Evolutionary conservation across 1,284 basidiomycete genomes (phyloP).

Genomic region (Melampsora larici-populina): DNA sequence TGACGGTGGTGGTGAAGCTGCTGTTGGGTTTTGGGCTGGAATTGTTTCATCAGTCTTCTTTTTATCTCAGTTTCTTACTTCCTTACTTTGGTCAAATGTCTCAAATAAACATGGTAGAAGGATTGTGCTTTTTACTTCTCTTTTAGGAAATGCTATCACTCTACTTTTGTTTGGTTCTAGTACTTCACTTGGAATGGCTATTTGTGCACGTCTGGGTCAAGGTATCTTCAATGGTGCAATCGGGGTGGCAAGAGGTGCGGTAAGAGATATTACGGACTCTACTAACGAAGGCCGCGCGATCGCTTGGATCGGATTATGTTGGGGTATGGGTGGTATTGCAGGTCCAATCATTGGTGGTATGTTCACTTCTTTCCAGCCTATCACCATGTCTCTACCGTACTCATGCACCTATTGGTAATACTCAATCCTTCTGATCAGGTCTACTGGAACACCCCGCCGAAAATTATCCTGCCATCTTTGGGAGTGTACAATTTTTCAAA

Average conservation of each 20-base stretch:
- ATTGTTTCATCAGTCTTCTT: slow-evolving; percentile 59
- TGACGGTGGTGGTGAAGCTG: slow-evolving; percentile 63
- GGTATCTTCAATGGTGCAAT: slow-evolving; percentile 73
- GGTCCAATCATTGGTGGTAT: slow-evolving; percentile 60
- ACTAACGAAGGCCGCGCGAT: slow-evolving; percentile 70
- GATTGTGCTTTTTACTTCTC: slow-evolving; percentile 75
- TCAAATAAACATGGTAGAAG: slow-evolving; percentile 86
- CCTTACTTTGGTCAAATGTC: slow-evolving; percentile 84
- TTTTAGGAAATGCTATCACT: slow-evolving; percentile 75
- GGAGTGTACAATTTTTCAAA: slow-evolving; percentile 63
- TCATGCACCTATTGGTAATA: neutral
- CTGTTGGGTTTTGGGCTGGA: slow-evolving; percentile 79
- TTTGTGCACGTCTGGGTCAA: slow-evolving; percentile 82
- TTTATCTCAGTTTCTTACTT: slow-evolving; percentile 73
- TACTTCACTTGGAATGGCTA: slow-evolving; percentile 69
- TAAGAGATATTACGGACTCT: slow-evolving; percentile 79
- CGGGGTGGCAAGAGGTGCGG: slow-evolving; percentile 65
- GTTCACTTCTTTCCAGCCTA: neutral
- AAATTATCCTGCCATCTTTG: slow-evolving; percentile 77
- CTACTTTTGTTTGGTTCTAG: slow-evolving; percentile 80
- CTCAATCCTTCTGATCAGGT: neutral
- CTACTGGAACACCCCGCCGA: slow-evolving; percentile 70
- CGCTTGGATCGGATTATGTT: slow-evolving; percentile 88
- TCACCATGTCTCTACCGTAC: neutral
- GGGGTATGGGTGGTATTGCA: slow-evolving; percentile 81